These are phyloP conservation scores for Saitozyma sp. DNA, from an alignment of 768 basidiomycete genomes.

Conservation along the genomic window DNA sequence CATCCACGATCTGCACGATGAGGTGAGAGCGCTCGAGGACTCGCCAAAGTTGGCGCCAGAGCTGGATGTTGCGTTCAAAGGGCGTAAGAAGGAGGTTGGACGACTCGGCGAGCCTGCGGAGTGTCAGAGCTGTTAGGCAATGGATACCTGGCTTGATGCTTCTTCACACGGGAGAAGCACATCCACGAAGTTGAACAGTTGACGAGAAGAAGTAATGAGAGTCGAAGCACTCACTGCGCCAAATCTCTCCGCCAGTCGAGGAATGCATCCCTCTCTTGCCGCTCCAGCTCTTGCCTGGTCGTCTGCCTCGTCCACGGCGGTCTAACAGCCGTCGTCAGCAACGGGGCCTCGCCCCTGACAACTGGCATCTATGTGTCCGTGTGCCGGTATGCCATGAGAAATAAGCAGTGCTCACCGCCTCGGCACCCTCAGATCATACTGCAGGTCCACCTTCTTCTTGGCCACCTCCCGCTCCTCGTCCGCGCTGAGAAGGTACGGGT, in stretches of 20 bases:
- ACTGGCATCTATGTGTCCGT: background rate
- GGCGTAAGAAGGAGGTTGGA: conserved; percentile 88
- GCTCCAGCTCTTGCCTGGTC: conserved; percentile 74
- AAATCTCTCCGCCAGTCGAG: conserved; percentile 89
- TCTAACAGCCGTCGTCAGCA: conserved; percentile 46
- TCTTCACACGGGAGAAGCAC: too few relatives aligned
- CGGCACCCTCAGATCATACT: conserved; percentile 76
- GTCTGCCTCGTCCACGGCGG: conserved; percentile 85
- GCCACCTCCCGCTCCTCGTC: conserved; percentile 76
- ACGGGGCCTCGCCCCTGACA: conserved; percentile 5
- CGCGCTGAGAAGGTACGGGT: conserved; percentile 80
- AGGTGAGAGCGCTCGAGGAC: conserved; percentile 95
- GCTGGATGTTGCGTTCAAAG: conserved; percentile 96
- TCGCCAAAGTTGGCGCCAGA: conserved; percentile 98
- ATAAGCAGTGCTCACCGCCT: conserved; percentile 54
- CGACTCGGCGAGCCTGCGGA: conserved; percentile 75
- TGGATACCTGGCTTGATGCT: background rate
- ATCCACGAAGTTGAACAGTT: too few relatives aligned
- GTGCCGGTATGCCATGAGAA: too few relatives aligned
- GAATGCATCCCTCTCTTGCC: conserved; percentile 85
- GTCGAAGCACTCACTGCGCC: conserved; percentile 68
- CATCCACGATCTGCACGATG: conserved; percentile 96
- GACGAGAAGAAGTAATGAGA: too few relatives aligned
- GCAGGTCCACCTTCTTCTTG: conserved; percentile 73
- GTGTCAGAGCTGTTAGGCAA: conserved; percentile 1